A percentile compares a stretch with the other conserved stretches of the same genome.
Evolutionary conservation across 805 yeast species (phyloP).

Genomic region (Tetrapisispora iriomotensis): DNA sequence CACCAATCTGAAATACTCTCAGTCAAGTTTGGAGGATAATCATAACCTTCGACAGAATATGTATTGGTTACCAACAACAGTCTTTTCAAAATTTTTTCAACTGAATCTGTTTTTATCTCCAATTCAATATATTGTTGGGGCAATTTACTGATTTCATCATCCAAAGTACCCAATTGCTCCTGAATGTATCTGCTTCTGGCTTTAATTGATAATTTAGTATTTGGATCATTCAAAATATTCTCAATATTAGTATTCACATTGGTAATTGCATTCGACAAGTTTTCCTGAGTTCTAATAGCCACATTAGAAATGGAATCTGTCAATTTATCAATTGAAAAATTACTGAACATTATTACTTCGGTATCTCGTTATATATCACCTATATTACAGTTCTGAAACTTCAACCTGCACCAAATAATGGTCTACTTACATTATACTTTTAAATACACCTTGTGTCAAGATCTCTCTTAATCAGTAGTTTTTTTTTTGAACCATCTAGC

Average conservation of each 20-base stretch:
- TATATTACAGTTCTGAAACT: too few relatives aligned
- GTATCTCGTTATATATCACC: too few relatives aligned
- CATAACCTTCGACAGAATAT: slow-evolving; percentile 66
- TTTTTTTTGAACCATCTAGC: too few relatives aligned
- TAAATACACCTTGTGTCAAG: too few relatives aligned
- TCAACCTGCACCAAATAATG: too few relatives aligned
- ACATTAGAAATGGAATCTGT: slow-evolving; percentile 24
- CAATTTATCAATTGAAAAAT: slow-evolving; percentile 23
- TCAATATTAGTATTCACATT: slow-evolving; percentile 13
- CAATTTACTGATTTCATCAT: slow-evolving; percentile 57
- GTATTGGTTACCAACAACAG: slow-evolving; percentile 46
- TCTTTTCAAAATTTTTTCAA: slow-evolving; percentile 49
- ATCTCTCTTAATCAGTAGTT: too few relatives aligned
- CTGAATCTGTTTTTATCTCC: slow-evolving; percentile 57
- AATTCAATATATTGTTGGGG: slow-evolving; percentile 63
- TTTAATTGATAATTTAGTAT: slow-evolving; percentile 21
- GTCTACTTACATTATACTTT: too few relatives aligned
- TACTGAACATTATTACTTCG: slow-evolving; percentile 4
- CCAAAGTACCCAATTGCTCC: slow-evolving; percentile 50
- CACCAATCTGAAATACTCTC: slow-evolving; percentile 56
- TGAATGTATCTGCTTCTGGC: slow-evolving; percentile 33
- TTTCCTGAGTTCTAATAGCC: slow-evolving; percentile 26
- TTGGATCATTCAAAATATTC: slow-evolving; percentile 19
- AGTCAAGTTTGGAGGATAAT: slow-evolving; percentile 69
- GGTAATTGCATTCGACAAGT: slow-evolving; percentile 20